Base-by-base conservation (phyloP, 805 yeast genomes). In the Candida taoyuanica region DNA sequence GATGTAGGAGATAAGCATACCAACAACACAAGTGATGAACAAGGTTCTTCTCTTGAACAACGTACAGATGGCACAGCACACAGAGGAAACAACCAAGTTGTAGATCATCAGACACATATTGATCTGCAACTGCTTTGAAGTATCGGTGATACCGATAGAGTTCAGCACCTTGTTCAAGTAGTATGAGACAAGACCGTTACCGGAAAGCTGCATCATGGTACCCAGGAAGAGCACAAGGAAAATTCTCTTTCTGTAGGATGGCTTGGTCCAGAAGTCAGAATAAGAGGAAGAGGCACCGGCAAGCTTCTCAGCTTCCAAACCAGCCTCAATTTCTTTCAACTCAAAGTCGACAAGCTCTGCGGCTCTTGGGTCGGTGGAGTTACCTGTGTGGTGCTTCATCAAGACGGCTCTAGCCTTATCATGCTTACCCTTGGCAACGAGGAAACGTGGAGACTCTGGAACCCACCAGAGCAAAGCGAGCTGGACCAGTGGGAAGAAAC, bases 381-480 rank as follows among this genome's bases (percentile, higher is more conserved):
- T 62, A 40, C 65, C 59, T 39, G 64, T 66, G 53, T 72, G 71
- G 43, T 52, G 49, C 29, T 63, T 63, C 13, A 47, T 34, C 47
- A 76, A 60, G 18, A 73, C 48, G 1, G 41, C 48, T 41, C 59
- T 57, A n/a, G 78, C 80, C 41, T 71, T 56, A 3, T 63, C 72
- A 29, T 53, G 42, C 39, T 63, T 58, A 19, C 71, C 73, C 43
- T 60, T 63, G 20, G 64, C 58, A 38, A 71, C 50, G 31, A 62
- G 60, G 51, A 42, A 73, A 52, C 78, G 60, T 43, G 78, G 78
- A 15, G 72, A 65, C 53, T 73, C 78, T 16, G 79, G 79, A 40
- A 69, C 58, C 39, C 37, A 64, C 29, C 63, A 40, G n/a, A 64
- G 48, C 3, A 44, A 5, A 26, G 64, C 37, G 14, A 64, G 50